Conservation (phyloP, 805 yeast genomes). For the Lipomyces chichibuensis region DNA sequence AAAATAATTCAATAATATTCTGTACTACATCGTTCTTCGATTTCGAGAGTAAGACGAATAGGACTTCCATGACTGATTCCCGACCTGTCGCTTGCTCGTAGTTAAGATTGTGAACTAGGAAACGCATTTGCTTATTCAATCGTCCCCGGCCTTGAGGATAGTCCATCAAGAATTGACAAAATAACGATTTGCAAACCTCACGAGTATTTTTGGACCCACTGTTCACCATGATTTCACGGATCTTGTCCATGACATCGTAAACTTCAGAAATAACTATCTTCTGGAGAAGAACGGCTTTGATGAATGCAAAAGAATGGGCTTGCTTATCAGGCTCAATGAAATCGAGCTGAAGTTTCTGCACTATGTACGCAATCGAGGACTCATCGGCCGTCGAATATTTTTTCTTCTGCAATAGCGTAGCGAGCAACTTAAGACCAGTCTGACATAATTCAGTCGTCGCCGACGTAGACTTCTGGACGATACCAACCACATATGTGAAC, state of each 20-base stretch:
- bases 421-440: conserved; percentile 70
- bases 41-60: conserved; percentile 69
- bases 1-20: conserved; percentile 72
- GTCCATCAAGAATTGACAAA: conserved; percentile 84
- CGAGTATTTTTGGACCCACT: conserved; percentile 82
- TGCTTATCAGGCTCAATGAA: conserved; percentile 87
- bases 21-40: conserved; percentile 55
- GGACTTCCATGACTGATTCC: conserved; percentile 85
- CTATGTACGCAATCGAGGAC: conserved; percentile 69
- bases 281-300: conserved; percentile 74
- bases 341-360: conserved; percentile 79
- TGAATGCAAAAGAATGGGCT: conserved; percentile 81
- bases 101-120: conserved; percentile 74
- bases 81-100: conserved; percentile 88
- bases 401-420: conserved; percentile 71
- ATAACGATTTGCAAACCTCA: conserved; percentile 80
- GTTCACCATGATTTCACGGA: conserved; percentile 84
- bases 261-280: conserved; percentile 82
- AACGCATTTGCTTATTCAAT: conserved; percentile 78
- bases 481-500: conserved; percentile 46
- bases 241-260: conserved; percentile 82
- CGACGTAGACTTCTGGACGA: conserved; percentile 74
- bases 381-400: conserved; percentile 67
- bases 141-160: conserved; percentile 91
- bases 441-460: conserved; percentile 82